Evolutionary conservation across 1,139 yeast genomes (phyloP).

Genomic region (Scheffersomyces parashehatae): DNA sequence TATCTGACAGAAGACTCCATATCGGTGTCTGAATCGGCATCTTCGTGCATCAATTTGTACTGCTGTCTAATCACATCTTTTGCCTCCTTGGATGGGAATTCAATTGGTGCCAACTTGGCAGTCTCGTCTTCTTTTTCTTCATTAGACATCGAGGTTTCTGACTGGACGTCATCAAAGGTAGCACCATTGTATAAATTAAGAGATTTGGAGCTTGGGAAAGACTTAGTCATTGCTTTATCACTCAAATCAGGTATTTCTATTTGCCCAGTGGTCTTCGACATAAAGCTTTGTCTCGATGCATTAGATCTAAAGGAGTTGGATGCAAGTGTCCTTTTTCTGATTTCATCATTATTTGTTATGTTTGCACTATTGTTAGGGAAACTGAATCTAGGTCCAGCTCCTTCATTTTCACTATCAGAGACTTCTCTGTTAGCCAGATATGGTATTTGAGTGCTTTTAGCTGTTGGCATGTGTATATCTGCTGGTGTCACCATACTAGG

Average conservation of each 20-base stretch:
- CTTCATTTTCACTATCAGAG: conserved; percentile 29
- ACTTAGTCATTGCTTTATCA: conserved; percentile 20
- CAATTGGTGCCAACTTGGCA: conserved; percentile 32
- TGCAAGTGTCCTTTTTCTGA: conserved; percentile 16
- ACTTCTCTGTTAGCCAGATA: conserved; percentile 3
- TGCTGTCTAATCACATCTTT: conserved; percentile 28
- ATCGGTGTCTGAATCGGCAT: conserved; percentile 34
- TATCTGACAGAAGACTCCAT: conserved; percentile 17
- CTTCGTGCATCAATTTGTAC: conserved; percentile 22
- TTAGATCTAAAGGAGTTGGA: conserved; percentile 6
- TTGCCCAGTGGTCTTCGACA: conserved; percentile 34
- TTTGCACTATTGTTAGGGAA: conserved; percentile 40
- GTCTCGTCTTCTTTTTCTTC: conserved; percentile 11
- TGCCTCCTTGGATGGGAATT: conserved; percentile 36
- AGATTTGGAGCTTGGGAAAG: conserved; percentile 22
- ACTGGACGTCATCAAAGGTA: conserved; percentile 28
- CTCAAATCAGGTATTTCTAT: conserved; percentile 46
- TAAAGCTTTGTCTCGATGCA: conserved; percentile 25
- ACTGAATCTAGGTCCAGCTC: conserved; percentile 36
- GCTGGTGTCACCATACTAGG: neutral
- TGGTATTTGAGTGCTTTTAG: neutral
- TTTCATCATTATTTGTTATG: conserved; percentile 32
- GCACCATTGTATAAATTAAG: conserved; percentile 27
- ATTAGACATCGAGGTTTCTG: conserved; percentile 18
- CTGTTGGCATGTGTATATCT: neutral